Percentiles rank a stretch among this genome's conserved stretches.
These are phyloP conservation scores for Neltuma alba DNA, from an alignment of 306 rosid species.

Conservation along the genomic window DNA sequence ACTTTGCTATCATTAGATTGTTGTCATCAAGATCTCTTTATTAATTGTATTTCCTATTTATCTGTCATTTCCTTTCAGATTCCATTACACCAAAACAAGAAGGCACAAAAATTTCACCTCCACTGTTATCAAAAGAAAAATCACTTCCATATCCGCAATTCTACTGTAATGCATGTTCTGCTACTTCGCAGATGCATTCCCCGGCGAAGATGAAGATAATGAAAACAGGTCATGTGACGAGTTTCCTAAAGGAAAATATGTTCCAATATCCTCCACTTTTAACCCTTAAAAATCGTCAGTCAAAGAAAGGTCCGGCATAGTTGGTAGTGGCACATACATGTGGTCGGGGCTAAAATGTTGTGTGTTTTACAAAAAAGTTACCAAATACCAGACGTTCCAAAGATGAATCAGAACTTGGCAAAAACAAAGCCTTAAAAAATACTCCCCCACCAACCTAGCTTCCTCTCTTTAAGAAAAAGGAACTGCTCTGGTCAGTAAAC, in stretches of 20 bases:
- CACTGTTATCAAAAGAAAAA: too few species aligned
- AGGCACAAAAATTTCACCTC: too few species aligned
- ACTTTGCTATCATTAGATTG: too few species aligned
- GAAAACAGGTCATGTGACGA: too few species aligned
- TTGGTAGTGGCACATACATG: neutral
- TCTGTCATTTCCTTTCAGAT: too few species aligned
- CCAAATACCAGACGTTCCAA: neutral
- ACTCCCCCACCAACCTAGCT: neutral
- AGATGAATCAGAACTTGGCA: neutral
- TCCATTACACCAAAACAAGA: too few species aligned
- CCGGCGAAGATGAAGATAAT: neutral
- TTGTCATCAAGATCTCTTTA: too few species aligned
- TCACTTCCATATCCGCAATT: too few species aligned
- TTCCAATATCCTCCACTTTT: neutral
- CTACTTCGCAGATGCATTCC: neutral
- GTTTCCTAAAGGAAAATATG: neutral
- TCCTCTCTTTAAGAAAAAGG: neutral
- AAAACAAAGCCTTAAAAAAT: neutral
- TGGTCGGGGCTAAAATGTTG: neutral
- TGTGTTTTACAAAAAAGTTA: neutral
- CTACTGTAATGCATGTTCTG: neutral
- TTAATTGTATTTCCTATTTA: too few species aligned
- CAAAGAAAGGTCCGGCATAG: neutral
- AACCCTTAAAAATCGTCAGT: neutral
- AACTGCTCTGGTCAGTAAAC: conserved; percentile 55